Base-by-base conservation (phyloP, 306 rosid genomes). In the Spatholobus suberectus region DNA sequence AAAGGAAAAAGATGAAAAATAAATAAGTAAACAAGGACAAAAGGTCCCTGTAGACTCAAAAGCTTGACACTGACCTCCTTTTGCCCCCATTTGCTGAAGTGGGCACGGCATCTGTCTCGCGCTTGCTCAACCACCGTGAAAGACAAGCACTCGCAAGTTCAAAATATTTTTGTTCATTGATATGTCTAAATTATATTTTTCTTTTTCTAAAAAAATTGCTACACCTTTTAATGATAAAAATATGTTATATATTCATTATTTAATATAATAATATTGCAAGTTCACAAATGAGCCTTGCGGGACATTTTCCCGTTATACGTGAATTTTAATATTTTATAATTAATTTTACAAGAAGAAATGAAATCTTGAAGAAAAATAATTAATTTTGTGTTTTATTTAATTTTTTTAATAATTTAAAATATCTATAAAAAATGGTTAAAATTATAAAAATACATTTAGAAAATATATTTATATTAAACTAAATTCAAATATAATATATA, bases 31-130 rank as follows among this genome's bases (percentile, higher is more conserved):
- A 27, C 0, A 32, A 40, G 32, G 27, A 34, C 51, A 63, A 54
- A 65, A 40, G 15, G 83, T 78, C 13, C 1, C 23, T 35, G 35
- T 46, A 46, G 49, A 62, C 40, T 72, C 27, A 71, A 84, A 77
- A 84, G 84, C 55, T 63, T 54, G 81, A 84, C 55, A 52, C 5
- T 54, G 87, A 78, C 75, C 10, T 46, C 1, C 17, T n/a, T 44
- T 24, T 65, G 34, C 27, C 38, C 21, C 87, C 77, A 85, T 43
- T 84, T 87, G 82, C 41, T 73, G 17, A 1, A 62, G 88, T 87
- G 83, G 90, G 55, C 84, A 59, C 82, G 82, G 85, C 93, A 86
- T 79, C 70, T 76, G 46, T 63, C 81, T 55, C 55, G 7, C 76
- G 24, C 58, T 79, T 38, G 1, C 46, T 40, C 80, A 35, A 43